Evolutionary conservation across 495 filamentous ascomycete species (phyloP), one percentile per base, ranked within the genome.

Genomic region (Platismatia glauca): DNA sequence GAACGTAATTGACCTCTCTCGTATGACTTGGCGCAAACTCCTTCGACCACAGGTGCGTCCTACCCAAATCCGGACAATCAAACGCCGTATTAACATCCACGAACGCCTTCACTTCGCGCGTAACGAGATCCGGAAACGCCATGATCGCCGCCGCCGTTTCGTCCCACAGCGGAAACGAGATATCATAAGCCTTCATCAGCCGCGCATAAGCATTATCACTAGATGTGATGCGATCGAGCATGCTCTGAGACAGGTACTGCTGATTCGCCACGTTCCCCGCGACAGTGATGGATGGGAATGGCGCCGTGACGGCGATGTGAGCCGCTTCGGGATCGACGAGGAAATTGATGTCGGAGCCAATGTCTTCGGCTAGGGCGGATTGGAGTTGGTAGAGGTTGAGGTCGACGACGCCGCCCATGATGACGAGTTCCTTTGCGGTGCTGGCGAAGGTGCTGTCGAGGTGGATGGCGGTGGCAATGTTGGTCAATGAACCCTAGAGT

Each of bases 271-370:
- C 73, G 58, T 76, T 75, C 3, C 73, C 73, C 16, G 71, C 71
- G 46, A 77, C 70, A 57, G 70, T 71, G 58, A 75, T 75, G n/a
- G 73, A 69, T 22, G 75, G 72, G 62, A 78, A 77, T 29, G 71
- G 68, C 15, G 75, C 73, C 22, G 69, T 76, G 43, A 78, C 37
- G 2, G 75, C 74, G 41, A 76, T 73, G 63, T 77, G 75, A 20
- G 75, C 71, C 29, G 73, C 74, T 66, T 76, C 75, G 7, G 76
- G 75, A 57, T 78, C 76, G 35, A 75, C 68, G 71, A 76, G 75
- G 20, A 76, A 61, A 62, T 76, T 77, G 65, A 77, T 73, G 64
- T 77, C 72, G 16, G 72, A 76, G 39, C 73, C 70, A 15, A 69
- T 68, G 67, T 76, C 69, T 38, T 62, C 52, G 37, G 62, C 56